phyloP scores from a whole-genome alignment of 257 asterid species.

The Nicotiana noctiflora region DNA sequence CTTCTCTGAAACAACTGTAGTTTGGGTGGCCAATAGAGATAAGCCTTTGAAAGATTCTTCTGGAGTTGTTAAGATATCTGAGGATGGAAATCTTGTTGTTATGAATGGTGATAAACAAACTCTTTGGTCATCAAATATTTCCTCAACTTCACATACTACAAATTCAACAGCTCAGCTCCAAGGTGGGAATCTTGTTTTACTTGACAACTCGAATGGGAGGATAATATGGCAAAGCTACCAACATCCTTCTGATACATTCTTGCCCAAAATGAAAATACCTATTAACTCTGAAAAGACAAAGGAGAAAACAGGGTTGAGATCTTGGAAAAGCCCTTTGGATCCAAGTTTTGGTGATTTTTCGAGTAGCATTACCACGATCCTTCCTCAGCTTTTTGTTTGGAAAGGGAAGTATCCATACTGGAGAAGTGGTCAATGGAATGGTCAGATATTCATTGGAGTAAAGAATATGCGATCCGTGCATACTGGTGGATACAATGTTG shows the following conservation, averaged over 20 bases:
- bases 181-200: slow-evolving; percentile 13
- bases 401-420: slow-evolving; percentile 16
- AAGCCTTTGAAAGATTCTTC: slow-evolving; percentile 6
- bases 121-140: neutral
- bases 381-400: slow-evolving; percentile 30
- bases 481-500: slow-evolving; percentile 30
- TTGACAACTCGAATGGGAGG: slow-evolving; percentile 12
- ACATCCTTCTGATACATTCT: slow-evolving; percentile 27
- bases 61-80: neutral
- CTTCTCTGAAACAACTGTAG: slow-evolving; percentile 19
- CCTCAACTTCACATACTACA: neutral
- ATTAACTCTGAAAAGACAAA: slow-evolving; percentile 24
- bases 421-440: slow-evolving; percentile 56
- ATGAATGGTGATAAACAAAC: neutral
- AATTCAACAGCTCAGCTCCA: neutral
- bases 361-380: slow-evolving; percentile 27
- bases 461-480: slow-evolving; percentile 37
- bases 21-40: slow-evolving; percentile 10
- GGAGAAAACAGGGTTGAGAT: slow-evolving; percentile 20
- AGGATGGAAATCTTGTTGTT: neutral
- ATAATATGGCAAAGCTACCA: slow-evolving; percentile 36
- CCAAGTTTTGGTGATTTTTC: slow-evolving; percentile 32
- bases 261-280: slow-evolving; percentile 29
- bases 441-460: slow-evolving; percentile 38
- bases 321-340: slow-evolving; percentile 30